Conservation (phyloP, 371 early-diverging fungal genomes). For the Catenaria anguillulae region DNA sequence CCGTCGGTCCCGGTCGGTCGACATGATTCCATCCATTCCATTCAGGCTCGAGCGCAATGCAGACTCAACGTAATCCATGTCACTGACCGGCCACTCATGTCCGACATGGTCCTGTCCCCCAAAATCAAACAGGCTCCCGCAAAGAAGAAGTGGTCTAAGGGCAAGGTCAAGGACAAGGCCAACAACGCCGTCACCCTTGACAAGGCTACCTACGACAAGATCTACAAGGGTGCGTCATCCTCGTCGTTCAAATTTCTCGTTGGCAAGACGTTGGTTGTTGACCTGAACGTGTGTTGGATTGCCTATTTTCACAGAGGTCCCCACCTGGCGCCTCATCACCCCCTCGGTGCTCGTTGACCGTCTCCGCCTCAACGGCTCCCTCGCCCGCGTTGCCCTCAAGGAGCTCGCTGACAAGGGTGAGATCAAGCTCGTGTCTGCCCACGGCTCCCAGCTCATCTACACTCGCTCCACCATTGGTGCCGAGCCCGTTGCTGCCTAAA, state of each 20-base stretch:
- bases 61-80: no score
- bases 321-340: slow-evolving; percentile 95
- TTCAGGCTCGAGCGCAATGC: no score
- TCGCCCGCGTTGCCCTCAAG: slow-evolving; percentile 86
- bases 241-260: no score
- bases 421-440: slow-evolving; percentile 75
- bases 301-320: slow-evolving; percentile 62
- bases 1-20: no score
- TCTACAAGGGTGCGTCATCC: slow-evolving; percentile 76
- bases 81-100: no score
- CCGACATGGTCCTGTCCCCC: no score
- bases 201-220: slow-evolving; percentile 77
- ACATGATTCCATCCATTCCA: no score
- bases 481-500: slow-evolving; percentile 1
- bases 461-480: slow-evolving; percentile 18
- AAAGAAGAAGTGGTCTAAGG: slow-evolving; percentile 87
- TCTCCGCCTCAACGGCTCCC: slow-evolving; percentile 90
- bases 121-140: neutral
- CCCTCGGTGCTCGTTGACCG: slow-evolving; percentile 96
- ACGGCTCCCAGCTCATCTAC: slow-evolving; percentile 91
- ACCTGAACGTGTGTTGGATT: no score
- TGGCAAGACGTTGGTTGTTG: no score
- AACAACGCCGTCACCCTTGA: slow-evolving; percentile 90
- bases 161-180: slow-evolving; percentile 92
- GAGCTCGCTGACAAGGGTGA: slow-evolving; percentile 81